phyloP scores from a whole-genome alignment of 2,329 filamentous ascomycete species.

The Nemania sp. region DNA sequence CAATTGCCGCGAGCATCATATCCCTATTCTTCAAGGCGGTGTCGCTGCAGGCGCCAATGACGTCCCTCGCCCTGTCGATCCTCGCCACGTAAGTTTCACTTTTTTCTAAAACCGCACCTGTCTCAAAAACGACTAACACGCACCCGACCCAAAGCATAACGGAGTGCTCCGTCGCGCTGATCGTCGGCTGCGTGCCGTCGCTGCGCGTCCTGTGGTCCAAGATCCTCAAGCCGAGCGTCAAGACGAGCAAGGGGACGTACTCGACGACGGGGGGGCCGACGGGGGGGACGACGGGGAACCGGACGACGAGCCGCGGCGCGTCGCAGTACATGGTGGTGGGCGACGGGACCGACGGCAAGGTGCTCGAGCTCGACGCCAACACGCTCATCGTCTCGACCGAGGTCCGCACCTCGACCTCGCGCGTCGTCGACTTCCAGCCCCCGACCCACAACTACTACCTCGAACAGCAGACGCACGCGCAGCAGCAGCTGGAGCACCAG shows the following conservation, averaged over 20 bases:
- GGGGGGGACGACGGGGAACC: slow-evolving; percentile 6
- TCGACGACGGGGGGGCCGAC: slow-evolving; percentile 9
- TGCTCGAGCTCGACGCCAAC: slow-evolving; percentile 1
- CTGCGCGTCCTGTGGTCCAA: slow-evolving; percentile 28
- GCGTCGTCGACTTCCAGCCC: not conserved
- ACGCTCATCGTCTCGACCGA: slow-evolving; percentile 21
- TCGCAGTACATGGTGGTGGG: slow-evolving; percentile 20
- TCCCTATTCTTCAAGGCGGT: slow-evolving; percentile 22
- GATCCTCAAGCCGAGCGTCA: slow-evolving; percentile 15
- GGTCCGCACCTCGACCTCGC: slow-evolving; percentile 17
- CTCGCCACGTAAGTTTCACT: slow-evolving; percentile 24
- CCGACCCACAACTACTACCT: no score
- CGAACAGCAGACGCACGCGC: no score
- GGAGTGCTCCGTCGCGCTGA: slow-evolving; percentile 25
- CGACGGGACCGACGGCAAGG: slow-evolving; percentile 11
- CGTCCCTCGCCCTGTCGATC: slow-evolving; percentile 24
- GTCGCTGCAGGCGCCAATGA: slow-evolving; percentile 11
- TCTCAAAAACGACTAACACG: not conserved
- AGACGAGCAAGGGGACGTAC: not conserved
- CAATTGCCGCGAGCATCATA: slow-evolving; percentile 22
- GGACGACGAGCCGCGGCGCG: slow-evolving; percentile 17
- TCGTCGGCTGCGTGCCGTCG: slow-evolving; percentile 27
- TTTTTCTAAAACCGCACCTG: no score
- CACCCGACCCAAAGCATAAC: slow-evolving; percentile 4
- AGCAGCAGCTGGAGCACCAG: not conserved